Percentiles rank a stretch among this genome's conserved stretches.
phyloP scores from a whole-genome alignment of 2,329 filamentous ascomycete species.

The Colletotrichum godetiae region DNA sequence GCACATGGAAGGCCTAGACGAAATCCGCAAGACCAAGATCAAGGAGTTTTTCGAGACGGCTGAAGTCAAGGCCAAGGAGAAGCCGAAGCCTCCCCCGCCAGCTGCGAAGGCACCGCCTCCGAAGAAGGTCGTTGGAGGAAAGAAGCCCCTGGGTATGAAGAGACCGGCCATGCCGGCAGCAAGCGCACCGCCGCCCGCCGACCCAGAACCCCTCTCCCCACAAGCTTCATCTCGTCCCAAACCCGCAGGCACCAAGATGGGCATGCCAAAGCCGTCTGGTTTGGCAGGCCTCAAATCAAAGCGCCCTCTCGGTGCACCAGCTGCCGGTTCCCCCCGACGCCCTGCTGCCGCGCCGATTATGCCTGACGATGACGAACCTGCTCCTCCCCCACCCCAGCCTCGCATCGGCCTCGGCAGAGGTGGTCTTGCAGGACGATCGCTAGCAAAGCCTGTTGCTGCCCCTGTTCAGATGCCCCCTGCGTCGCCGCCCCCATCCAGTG shows the following conservation, averaged over 20 bases:
- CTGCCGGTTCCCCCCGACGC: constrained; percentile 61
- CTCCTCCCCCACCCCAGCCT: constrained; percentile 66
- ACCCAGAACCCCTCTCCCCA: constrained; percentile 66
- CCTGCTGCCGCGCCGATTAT: constrained; percentile 59
- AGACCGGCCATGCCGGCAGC: constrained; percentile 52
- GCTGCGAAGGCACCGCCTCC: constrained; percentile 62
- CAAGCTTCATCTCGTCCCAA: constrained; percentile 66
- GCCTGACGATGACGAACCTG: constrained; percentile 70
- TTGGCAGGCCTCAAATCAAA: constrained; percentile 71
- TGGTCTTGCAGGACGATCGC: constrained; percentile 85
- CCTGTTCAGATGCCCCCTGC: constrained; percentile 60
- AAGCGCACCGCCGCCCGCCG: constrained; percentile 49
- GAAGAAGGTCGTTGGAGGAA: constrained; percentile 60
- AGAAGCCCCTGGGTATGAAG: constrained; percentile 54
- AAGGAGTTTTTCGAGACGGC: constrained; percentile 86
- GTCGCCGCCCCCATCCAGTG: constrained; percentile 70
- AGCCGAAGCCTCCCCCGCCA: constrained; percentile 83
- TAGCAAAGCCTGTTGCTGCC: constrained; percentile 77
- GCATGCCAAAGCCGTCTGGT: constrained; percentile 64
- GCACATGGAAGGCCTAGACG: constrained; percentile 90
- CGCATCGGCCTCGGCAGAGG: constrained; percentile 79
- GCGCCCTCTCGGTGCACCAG: constrained; percentile 56
- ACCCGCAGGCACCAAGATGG: constrained; percentile 61
- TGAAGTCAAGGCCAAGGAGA: constrained; percentile 64
- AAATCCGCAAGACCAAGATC: constrained; percentile 94